A percentile compares a stretch with the other conserved stretches of the same genome.
These are phyloP conservation scores for Talaromyces nanjingensis DNA, from an alignment of 495 filamentous ascomycete species.

Conservation along the genomic window DNA sequence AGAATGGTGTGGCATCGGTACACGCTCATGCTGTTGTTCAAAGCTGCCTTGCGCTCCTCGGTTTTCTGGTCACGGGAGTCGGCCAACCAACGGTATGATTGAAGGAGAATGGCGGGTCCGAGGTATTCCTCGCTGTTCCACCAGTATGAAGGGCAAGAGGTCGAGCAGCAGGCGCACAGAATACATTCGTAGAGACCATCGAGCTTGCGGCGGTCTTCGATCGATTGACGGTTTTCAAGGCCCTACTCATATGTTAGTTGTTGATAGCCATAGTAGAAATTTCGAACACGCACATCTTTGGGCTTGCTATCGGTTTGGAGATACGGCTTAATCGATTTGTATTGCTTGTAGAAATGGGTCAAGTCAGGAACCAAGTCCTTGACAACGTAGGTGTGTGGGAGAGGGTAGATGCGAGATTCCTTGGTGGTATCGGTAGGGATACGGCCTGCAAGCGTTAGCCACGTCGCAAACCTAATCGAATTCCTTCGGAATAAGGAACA, in stretches of 20 bases:
- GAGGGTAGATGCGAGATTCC: slow-evolving; percentile 92
- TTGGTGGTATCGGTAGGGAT: slow-evolving; percentile 76
- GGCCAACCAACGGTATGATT: slow-evolving; percentile 93
- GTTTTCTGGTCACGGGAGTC: slow-evolving; percentile 88
- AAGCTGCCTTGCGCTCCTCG: slow-evolving; percentile 74
- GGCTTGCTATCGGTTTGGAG: slow-evolving; percentile 78
- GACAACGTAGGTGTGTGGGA: slow-evolving; percentile 98
- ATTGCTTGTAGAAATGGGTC: slow-evolving; percentile 99
- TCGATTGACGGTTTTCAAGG: slow-evolving; percentile 81
- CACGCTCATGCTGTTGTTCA: slow-evolving; percentile 97
- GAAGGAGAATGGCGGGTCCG: slow-evolving; percentile 88
- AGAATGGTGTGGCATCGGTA: slow-evolving; percentile 99
- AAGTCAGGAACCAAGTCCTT: slow-evolving; percentile 97
- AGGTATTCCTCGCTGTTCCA: slow-evolving; percentile 99
- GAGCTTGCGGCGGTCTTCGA: slow-evolving; percentile 87
- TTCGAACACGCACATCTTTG: slow-evolving; percentile 54
- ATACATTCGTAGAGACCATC: slow-evolving; percentile 99
- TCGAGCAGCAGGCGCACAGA: slow-evolving; percentile 98
- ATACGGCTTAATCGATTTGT: slow-evolving; percentile 99
- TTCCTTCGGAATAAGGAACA: background rate
- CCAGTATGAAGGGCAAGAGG: slow-evolving; percentile 98
- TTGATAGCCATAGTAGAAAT: background rate
- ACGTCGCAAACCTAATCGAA: background rate
- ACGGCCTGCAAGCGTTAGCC: slow-evolving; percentile 54
- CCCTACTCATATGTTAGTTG: slow-evolving; percentile 42